A percentile compares a stretch with the other conserved stretches of the same genome.
Conservation (phyloP, 176 grass and related monocot genomes). For the Triticum urartu region DNA sequence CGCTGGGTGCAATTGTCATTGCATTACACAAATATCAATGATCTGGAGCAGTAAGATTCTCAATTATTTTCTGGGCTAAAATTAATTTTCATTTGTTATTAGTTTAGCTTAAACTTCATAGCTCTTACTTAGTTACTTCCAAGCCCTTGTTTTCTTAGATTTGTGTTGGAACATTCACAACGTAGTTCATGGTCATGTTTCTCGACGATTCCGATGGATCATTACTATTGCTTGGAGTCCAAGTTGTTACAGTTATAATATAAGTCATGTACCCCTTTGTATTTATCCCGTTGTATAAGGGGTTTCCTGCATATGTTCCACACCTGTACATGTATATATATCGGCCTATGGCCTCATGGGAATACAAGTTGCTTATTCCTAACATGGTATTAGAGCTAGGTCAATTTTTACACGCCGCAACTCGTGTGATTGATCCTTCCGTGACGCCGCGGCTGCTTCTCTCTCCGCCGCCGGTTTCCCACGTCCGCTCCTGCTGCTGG, state of each 20-base stretch:
- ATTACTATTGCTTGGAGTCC: not conserved
- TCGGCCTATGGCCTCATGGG: too few relatives aligned
- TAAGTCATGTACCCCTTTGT: too few relatives aligned
- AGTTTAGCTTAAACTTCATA: slow-evolving; percentile 10
- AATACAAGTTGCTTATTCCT: too few relatives aligned
- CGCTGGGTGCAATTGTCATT: slow-evolving; percentile 86
- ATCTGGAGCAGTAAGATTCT: slow-evolving; percentile 89
- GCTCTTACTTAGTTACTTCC: not conserved
- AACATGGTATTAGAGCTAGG: too few relatives aligned
- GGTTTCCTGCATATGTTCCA: too few relatives aligned
- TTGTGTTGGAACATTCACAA: slow-evolving; percentile 7
- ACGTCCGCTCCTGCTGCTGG: too few relatives aligned
- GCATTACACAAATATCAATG: slow-evolving; percentile 65
- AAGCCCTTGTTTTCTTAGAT: not conserved
- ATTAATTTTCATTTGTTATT: slow-evolving; percentile 23
- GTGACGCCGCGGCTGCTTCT: too few relatives aligned
- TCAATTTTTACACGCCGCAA: too few relatives aligned
- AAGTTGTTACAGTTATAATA: not conserved
- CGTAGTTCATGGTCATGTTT: slow-evolving; percentile 5
- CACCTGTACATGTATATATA: too few relatives aligned
- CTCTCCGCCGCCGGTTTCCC: too few relatives aligned
- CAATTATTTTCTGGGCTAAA: not conserved
- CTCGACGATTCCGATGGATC: not conserved
- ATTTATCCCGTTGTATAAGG: too few relatives aligned
- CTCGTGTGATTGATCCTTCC: too few relatives aligned